A percentile compares a stretch with the other conserved stretches of the same genome.
Conservation (phyloP, 768 basidiomycete genomes). For the Leccinum olivaceopallidum region DNA sequence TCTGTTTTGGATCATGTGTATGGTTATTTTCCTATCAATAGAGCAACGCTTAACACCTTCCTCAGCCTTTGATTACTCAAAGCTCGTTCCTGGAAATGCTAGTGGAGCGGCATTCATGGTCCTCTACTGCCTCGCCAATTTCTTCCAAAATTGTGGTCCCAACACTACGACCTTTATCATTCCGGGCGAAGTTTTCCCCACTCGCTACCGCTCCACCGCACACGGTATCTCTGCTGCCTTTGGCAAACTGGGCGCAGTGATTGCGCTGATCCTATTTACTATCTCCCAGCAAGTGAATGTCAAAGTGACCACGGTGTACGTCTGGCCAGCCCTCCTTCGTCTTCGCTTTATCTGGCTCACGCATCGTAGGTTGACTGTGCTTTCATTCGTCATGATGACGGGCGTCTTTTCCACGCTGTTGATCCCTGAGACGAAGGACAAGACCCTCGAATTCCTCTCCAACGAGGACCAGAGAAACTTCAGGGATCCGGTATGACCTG, state of each 20-base stretch:
- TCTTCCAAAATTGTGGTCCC: conserved; percentile 86
- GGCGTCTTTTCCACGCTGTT: conserved; percentile 77
- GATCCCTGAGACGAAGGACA: conserved; percentile 69
- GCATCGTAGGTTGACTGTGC: conserved; percentile 52
- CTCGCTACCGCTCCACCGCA: conserved; percentile 78
- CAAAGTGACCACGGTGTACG: neutral
- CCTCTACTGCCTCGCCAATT: conserved; percentile 78
- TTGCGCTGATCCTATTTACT: conserved; percentile 54
- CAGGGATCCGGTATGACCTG: neutral
- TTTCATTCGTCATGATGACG: conserved; percentile 80
- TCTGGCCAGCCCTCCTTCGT: neutral
- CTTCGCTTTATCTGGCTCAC: neutral
- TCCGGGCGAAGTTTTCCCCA: conserved; percentile 82
- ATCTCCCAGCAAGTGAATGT: neutral
- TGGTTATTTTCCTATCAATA: conserved; percentile 1
- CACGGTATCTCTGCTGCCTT: conserved; percentile 81
- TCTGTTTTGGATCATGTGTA: conserved; percentile 67
- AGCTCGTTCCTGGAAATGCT: conserved; percentile 33
- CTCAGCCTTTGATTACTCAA: conserved; percentile 62
- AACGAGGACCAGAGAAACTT: conserved; percentile 42
- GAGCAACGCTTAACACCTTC: conserved; percentile 1
- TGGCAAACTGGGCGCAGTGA: conserved; percentile 79
- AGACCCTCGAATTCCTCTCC: conserved; percentile 64
- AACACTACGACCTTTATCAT: conserved; percentile 78
- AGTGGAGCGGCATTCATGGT: conserved; percentile 61